phyloP scores from a whole-genome alignment of 1,284 basidiomycete species.

The Crocinoboletus sp. region DNA sequence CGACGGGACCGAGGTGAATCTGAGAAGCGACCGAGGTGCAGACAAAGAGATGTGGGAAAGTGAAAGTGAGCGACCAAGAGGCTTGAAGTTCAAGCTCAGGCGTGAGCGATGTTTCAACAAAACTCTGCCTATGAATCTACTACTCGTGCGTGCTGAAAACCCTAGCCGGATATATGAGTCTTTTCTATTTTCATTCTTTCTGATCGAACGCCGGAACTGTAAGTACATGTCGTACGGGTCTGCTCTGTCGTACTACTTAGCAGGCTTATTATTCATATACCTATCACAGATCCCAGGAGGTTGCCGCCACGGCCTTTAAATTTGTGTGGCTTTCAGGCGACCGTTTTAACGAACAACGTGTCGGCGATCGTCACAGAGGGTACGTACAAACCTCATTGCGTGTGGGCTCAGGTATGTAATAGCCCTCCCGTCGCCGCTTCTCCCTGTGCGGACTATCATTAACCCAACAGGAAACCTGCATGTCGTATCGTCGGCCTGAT shows the following conservation, averaged over 20 bases:
- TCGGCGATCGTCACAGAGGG: conserved; percentile 26
- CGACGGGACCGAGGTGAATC: neutral
- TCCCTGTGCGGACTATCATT: neutral
- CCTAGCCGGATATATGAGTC: conserved; percentile 9
- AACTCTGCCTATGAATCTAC: too few species aligned
- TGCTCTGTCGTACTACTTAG: neutral
- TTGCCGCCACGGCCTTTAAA: conserved; percentile 13
- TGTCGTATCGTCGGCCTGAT: conserved; percentile 2
- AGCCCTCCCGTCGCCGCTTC: conserved; percentile 1
- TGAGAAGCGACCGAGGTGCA: neutral
- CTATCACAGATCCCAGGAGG: conserved; percentile 16
- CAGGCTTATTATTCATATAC: neutral
- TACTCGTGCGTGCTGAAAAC: neutral
- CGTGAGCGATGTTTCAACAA: too few species aligned
- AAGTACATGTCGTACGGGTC: conserved; percentile 10
- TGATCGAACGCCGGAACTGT: conserved; percentile 11
- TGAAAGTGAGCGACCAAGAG: neutral
- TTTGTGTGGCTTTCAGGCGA: conserved; percentile 22
- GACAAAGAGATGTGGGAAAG: neutral
- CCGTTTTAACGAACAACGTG: conserved; percentile 15
- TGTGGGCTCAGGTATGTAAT: conserved; percentile 24
- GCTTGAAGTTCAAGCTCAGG: too few species aligned
- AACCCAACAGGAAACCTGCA: conserved; percentile 12
- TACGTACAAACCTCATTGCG: conserved; percentile 25
- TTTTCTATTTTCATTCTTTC: conserved; percentile 8